Conservation (phyloP, 306 rosid genomes). For the Ziziphus jujuba region DNA sequence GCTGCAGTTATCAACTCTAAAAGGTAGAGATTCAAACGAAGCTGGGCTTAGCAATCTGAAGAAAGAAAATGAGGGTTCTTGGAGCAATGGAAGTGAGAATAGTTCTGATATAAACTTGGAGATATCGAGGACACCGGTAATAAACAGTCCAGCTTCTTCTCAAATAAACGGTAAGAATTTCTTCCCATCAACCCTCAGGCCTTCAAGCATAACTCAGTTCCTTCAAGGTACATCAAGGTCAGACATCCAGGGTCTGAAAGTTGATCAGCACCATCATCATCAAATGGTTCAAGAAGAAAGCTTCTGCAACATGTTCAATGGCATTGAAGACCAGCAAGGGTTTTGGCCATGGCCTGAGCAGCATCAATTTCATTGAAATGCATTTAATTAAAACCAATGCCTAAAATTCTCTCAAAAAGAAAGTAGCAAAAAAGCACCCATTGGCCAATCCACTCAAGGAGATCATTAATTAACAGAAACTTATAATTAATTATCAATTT, state of each 20-base stretch:
- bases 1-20: conserved; percentile 59
- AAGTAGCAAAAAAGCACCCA: no score
- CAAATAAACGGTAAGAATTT: conserved; percentile 44
- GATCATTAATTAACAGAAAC: no score
- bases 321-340: conserved; percentile 61
- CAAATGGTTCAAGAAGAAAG: conserved; percentile 53
- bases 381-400: conserved; percentile 13
- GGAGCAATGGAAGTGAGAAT: conserved; percentile 81
- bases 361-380: conserved; percentile 57
- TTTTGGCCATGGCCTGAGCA: conserved; percentile 91
- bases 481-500: no score
- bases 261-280: conserved; percentile 17
- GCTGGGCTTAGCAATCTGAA: conserved; percentile 31
- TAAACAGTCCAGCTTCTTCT: conserved; percentile 42
- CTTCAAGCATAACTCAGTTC: conserved; percentile 67
- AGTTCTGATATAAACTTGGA: conserved; percentile 73
- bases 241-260: conserved; percentile 40
- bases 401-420: neutral
- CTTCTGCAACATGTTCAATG: conserved; percentile 72
- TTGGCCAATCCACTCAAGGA: no score
- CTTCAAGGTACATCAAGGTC: conserved; percentile 74
- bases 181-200: conserved; percentile 45
- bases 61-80: conserved; percentile 67
- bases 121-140: conserved; percentile 63
- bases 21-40: conserved; percentile 36